phyloP scores from a whole-genome alignment of 257 asterid species.

The Petrea volubilis region DNA sequence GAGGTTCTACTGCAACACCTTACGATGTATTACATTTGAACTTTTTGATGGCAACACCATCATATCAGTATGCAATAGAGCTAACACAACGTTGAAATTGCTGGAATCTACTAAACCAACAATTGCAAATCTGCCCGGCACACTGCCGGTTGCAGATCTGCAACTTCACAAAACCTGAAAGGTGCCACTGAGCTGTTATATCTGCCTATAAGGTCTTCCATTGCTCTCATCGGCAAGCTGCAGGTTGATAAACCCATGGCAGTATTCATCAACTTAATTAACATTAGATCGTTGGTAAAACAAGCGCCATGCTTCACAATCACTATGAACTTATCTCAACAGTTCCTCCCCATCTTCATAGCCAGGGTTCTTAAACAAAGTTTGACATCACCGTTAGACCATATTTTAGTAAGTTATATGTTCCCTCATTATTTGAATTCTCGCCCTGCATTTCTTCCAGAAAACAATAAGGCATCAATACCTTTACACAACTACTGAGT shows the following conservation, averaged over 20 bases:
- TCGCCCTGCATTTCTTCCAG: background rate
- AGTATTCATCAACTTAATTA: background rate
- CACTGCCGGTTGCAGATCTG: constrained; percentile 16
- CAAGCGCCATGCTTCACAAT: background rate
- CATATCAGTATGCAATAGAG: background rate
- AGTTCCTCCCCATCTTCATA: background rate
- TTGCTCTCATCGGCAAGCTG: constrained; percentile 3
- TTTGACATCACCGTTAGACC: background rate
- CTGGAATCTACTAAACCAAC: background rate
- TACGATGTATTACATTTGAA: background rate
- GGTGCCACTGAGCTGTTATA: background rate
- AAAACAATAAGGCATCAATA: background rate
- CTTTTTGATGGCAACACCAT: background rate
- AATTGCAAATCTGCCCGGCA: too few species aligned
- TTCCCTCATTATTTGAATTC: background rate
- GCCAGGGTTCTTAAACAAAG: background rate
- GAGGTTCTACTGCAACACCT: background rate
- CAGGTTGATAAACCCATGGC: background rate
- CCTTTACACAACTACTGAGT: background rate
- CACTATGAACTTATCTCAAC: background rate
- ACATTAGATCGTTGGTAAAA: background rate
- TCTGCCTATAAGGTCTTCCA: constrained; percentile 9
- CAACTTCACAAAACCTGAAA: background rate
- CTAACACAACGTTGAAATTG: background rate
- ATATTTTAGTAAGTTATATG: background rate